Evolutionary conservation across 306 rosid species (phyloP).

Genomic region (Dryas octopetala): DNA sequence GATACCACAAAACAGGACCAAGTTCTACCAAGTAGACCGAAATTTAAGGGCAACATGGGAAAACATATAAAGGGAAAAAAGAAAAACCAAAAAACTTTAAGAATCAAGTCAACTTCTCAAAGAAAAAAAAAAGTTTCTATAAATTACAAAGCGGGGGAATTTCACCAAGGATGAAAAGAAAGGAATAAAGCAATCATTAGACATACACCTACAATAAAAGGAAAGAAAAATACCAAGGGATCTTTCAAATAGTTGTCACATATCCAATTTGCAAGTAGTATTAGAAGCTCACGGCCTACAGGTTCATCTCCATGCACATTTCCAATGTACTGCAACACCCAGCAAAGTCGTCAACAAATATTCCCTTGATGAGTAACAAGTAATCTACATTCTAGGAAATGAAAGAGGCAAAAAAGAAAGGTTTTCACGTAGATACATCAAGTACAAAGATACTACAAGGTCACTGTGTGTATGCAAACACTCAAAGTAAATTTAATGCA

Average conservation of each 20-base stretch:
- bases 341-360: conserved; percentile 29
- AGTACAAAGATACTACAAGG: not conserved
- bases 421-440: conserved; percentile 10
- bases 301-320: conserved; percentile 98
- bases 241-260: conserved; percentile 83
- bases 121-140: too few relatives aligned
- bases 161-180: not conserved
- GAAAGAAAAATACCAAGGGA: conserved; percentile 64
- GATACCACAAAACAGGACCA: not conserved
- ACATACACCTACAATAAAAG: conserved; percentile 1
- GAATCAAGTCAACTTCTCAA: not conserved
- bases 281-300: conserved; percentile 86
- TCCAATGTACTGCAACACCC: conserved; percentile 82
- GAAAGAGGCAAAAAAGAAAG: conserved; percentile 8
- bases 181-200: not conserved
- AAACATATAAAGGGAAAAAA: not conserved
- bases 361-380: conserved; percentile 7
- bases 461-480: not conserved
- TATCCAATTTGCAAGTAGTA: conserved; percentile 84
- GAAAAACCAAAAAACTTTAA: not conserved
- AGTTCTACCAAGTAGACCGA: not conserved
- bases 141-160: not conserved
- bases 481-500: not conserved
- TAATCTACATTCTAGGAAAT: conserved; percentile 11
- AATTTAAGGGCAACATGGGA: not conserved